Conservation (phyloP, 192 early-diverging fungal genomes). For the Paraglomus brasilianum region DNA sequence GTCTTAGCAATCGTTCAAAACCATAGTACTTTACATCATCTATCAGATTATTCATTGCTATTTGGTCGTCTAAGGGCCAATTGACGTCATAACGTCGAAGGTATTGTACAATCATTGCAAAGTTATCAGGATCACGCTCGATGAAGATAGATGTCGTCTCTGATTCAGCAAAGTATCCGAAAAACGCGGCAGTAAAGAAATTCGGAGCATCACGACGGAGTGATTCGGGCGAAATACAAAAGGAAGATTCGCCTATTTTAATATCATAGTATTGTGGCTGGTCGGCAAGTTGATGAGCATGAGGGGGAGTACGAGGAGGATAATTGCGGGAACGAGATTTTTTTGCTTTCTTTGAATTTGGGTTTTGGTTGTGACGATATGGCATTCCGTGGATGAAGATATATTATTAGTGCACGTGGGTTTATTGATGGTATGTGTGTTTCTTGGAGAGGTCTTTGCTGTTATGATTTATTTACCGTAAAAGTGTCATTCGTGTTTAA, state of each 20-base stretch:
- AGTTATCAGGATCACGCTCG: not conserved
- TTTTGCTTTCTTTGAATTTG: no score
- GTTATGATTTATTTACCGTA: no score
- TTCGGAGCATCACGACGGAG: not conserved
- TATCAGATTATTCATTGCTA: conserved; percentile 1
- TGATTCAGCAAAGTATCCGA: conserved; percentile 1
- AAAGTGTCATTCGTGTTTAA: no score
- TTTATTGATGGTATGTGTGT: no score
- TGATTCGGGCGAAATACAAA: not conserved
- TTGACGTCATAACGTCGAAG: conserved; percentile 3
- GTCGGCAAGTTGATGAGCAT: no score
- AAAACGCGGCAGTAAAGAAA: conserved; percentile 14
- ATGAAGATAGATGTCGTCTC: not conserved
- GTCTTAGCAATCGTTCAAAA: not conserved
- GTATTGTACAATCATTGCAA: not conserved
- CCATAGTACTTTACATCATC: conserved; percentile 10
- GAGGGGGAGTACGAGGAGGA: no score
- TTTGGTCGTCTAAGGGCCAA: not conserved
- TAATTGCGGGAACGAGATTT: no score
- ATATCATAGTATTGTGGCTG: conserved; percentile 24
- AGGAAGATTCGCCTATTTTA: not conserved
- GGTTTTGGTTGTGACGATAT: no score
- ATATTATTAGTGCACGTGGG: no score
- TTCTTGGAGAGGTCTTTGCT: no score
- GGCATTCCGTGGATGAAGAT: no score